A percentile compares a stretch with the other conserved stretches of the same genome.
Conservation (phyloP, 2,329 filamentous ascomycete genomes). For the Kalaharituber pfeilii region DNA sequence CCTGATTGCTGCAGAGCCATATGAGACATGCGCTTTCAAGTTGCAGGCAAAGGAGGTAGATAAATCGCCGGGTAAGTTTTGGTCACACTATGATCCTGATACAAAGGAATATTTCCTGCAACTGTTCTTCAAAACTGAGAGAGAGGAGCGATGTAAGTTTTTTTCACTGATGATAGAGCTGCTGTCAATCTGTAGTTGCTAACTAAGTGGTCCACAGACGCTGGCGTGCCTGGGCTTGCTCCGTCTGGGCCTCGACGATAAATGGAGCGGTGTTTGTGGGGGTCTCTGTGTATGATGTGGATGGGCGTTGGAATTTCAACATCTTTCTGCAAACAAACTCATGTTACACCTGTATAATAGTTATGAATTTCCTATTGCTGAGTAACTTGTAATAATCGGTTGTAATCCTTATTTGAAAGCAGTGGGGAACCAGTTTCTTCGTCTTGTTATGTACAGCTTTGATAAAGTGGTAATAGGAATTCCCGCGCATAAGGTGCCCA, state of each 20-base stretch:
- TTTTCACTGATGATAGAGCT: not conserved
- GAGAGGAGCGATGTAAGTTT: conserved; percentile 57
- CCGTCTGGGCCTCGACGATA: conserved; percentile 27
- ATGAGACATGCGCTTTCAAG: conserved; percentile 96
- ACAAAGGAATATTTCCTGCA: conserved; percentile 96
- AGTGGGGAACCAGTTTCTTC: too few species aligned
- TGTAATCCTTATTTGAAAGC: too few species aligned
- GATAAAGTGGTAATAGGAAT: too few species aligned
- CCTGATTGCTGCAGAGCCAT: conserved; percentile 86
- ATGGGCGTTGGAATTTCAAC: too few species aligned
- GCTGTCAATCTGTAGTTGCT: not conserved
- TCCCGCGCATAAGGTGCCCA: too few species aligned
- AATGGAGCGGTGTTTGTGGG: too few species aligned
- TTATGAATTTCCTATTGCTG: too few species aligned
- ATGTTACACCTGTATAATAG: too few species aligned
- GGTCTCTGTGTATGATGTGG: too few species aligned
- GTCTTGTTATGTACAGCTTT: too few species aligned
- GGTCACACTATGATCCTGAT: conserved; percentile 89
- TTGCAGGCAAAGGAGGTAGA: conserved; percentile 86
- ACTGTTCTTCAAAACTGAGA: conserved; percentile 95
- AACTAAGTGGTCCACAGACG: conserved; percentile 25
- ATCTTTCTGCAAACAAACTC: too few species aligned
- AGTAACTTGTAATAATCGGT: too few species aligned
- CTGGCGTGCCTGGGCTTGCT: conserved; percentile 46
- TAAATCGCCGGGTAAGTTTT: conserved; percentile 70